phyloP scores from a whole-genome alignment of 768 basidiomycete species.

The Mrakia blollopis region DNA sequence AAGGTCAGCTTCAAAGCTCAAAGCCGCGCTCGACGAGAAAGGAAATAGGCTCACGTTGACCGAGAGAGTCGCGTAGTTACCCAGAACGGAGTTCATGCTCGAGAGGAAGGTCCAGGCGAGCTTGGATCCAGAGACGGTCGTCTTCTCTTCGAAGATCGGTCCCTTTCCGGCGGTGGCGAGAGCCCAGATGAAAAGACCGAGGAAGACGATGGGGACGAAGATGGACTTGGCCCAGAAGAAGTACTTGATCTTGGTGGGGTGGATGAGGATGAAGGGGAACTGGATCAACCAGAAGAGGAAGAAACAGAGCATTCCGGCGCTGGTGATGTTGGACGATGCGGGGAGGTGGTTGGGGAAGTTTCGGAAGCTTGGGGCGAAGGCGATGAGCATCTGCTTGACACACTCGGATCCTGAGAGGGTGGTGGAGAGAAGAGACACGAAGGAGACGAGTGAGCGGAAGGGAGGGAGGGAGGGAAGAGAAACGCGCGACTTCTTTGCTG shows the following conservation, averaged over 20 bases:
- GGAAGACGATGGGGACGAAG: slow-evolving; percentile 60
- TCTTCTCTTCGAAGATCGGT: slow-evolving; percentile 56
- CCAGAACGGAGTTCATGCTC: slow-evolving; percentile 69
- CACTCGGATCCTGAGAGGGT: slow-evolving; percentile 3
- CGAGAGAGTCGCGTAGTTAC: slow-evolving; percentile 54
- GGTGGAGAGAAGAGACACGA: background rate
- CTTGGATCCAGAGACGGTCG: slow-evolving; percentile 53
- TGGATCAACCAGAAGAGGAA: slow-evolving; percentile 36
- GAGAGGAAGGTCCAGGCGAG: slow-evolving; percentile 75
- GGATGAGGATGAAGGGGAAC: slow-evolving; percentile 39
- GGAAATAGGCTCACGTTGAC: slow-evolving; percentile 46
- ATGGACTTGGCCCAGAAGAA: slow-evolving; percentile 67
- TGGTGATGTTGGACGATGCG: slow-evolving; percentile 36
- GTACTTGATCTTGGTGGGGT: slow-evolving; percentile 70
- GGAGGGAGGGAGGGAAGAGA: background rate
- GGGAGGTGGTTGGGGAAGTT: slow-evolving; percentile 38
- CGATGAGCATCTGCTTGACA: slow-evolving; percentile 12
- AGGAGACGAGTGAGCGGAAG: background rate
- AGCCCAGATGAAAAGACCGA: slow-evolving; percentile 75
- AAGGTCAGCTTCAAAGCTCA: too few species aligned
- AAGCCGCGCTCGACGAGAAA: too few species aligned
- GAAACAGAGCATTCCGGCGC: slow-evolving; percentile 34
- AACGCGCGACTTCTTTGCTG: background rate
- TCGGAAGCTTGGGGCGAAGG: slow-evolving; percentile 33
- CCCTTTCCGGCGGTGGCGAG: slow-evolving; percentile 55